These are phyloP conservation scores for Mucor piriformis DNA, from an alignment of 371 early-diverging fungal species.

Conservation along the genomic window DNA sequence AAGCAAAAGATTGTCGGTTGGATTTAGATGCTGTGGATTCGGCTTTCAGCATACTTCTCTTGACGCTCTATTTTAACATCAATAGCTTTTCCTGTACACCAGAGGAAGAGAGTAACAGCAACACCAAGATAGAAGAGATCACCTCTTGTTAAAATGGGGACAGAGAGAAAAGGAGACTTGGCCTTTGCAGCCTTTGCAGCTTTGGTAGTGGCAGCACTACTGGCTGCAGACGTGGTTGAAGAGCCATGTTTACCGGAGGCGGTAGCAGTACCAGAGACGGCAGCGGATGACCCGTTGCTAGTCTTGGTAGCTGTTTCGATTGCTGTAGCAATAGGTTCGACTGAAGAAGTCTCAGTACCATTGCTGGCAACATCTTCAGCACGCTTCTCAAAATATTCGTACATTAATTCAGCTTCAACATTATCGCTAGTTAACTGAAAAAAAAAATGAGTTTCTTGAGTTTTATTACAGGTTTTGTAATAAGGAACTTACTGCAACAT, in stretches of 20 bases:
- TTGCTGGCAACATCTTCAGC: neutral
- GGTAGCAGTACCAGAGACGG: neutral
- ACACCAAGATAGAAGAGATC: slow-evolving; percentile 30
- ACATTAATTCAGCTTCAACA: neutral
- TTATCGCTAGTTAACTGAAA: slow-evolving; percentile 2
- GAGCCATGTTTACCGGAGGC: neutral
- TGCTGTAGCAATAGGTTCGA: no score
- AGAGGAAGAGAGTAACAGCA: slow-evolving; percentile 22
- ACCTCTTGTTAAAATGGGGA: slow-evolving; percentile 21
- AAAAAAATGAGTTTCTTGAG: neutral
- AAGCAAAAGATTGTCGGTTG: neutral
- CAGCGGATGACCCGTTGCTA: no score
- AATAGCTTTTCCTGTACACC: slow-evolving; percentile 28
- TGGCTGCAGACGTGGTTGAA: neutral
- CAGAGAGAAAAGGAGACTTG: slow-evolving; percentile 13
- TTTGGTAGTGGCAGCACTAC: neutral
- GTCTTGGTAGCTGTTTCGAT: no score
- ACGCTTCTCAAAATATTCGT: slow-evolving; percentile 3
- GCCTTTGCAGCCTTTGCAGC: neutral
- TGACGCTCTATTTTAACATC: slow-evolving; percentile 27
- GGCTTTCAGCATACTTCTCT: slow-evolving; percentile 30
- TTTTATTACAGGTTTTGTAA: neutral
- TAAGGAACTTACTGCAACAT: neutral
- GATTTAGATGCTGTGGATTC: slow-evolving; percentile 19
- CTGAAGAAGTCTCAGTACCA: no score